phyloP scores from a whole-genome alignment of 1,284 basidiomycete species.

The Cutaneotrichosporon sp. region DNA sequence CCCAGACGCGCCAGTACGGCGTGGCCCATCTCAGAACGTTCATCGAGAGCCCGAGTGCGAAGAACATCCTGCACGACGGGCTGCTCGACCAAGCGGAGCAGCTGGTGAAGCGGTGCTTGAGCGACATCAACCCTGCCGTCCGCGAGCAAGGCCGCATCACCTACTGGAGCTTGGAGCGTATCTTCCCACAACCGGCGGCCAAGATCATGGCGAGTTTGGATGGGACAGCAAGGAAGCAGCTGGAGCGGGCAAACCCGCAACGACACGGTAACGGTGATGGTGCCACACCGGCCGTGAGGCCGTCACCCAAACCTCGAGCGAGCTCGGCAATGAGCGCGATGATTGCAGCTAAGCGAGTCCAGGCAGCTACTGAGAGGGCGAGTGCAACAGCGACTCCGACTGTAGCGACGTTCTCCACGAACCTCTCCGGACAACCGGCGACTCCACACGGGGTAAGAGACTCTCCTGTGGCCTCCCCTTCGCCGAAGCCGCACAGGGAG shows the following conservation, averaged over 20 bases:
- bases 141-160: slow-evolving; percentile 68
- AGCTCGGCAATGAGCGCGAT: slow-evolving; percentile 33
- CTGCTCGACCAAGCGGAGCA: slow-evolving; percentile 70
- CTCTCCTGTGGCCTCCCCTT: neutral
- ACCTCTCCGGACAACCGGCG: neutral
- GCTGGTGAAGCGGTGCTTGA: slow-evolving; percentile 67
- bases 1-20: slow-evolving; percentile 69
- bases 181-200: slow-evolving; percentile 70
- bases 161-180: slow-evolving; percentile 76
- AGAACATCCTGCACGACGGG: slow-evolving; percentile 65
- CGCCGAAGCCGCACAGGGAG: neutral
- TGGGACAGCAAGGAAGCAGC: slow-evolving; percentile 67
- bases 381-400: neutral
- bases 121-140: slow-evolving; percentile 76
- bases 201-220: slow-evolving; percentile 66
- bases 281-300: neutral
- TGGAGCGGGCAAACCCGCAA: slow-evolving; percentile 75
- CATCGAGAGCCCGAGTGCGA: slow-evolving; percentile 67
- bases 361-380: slow-evolving; percentile 34
- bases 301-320: slow-evolving; percentile 16
- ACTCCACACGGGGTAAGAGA: no score
- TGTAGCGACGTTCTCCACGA: neutral
- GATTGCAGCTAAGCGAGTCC: slow-evolving; percentile 43
- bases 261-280: neutral
- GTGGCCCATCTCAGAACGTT: slow-evolving; percentile 71